Evolutionary conservation across 495 filamentous ascomycete species (phyloP), one percentile per base, ranked within the genome.

Genomic region (Letharia lupina): DNA sequence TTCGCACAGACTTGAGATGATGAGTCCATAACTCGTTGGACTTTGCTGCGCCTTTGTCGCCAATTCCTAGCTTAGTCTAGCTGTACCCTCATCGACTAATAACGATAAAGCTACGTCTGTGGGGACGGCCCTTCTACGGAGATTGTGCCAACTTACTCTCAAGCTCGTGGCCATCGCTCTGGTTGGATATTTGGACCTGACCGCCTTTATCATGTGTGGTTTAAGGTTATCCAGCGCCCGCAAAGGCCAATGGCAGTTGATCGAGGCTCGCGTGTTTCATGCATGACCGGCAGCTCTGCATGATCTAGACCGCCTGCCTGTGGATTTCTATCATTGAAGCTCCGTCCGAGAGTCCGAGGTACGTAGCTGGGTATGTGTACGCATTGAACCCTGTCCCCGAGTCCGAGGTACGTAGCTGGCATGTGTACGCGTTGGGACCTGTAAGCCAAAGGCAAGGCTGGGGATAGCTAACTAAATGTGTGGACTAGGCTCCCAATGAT

Each of bases 201-300:
- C 63, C 63, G 63, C 63, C 63, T 37, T 45, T 47, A 57, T 23
- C n/a, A 4, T 16, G 20, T 28, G 41, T 33, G 20, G 6, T 4
- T 65, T 65, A 65, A 65, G 52, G 40, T 65, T 65, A 44, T 58
- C 57, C 61, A 59, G 41, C 39, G 45, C 45, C n/a, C 7, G 54
- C 62, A 39, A 18, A 9, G 10, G 42, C 63, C 63, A 65, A 65
- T 65, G 7, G 42, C 16, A 59, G 10, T 37, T 20, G 7, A 54
- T 57, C 12, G 15, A 37, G 8, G 6, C 39, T 57, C 33, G 33
- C 54, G 39, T 57, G 7, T 57, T 56, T 37, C 33, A 37, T 57
- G 59, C 40, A 61, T 61, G 59, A 45, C 28, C n/a, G 59, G 59
- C 59, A 61, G 42, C 10, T 37, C 16, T n/a, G 54, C 33, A 37